These are phyloP conservation scores for Scalesia atractyloides DNA, from an alignment of 129 eudicot species.

Conservation along the genomic window DNA sequence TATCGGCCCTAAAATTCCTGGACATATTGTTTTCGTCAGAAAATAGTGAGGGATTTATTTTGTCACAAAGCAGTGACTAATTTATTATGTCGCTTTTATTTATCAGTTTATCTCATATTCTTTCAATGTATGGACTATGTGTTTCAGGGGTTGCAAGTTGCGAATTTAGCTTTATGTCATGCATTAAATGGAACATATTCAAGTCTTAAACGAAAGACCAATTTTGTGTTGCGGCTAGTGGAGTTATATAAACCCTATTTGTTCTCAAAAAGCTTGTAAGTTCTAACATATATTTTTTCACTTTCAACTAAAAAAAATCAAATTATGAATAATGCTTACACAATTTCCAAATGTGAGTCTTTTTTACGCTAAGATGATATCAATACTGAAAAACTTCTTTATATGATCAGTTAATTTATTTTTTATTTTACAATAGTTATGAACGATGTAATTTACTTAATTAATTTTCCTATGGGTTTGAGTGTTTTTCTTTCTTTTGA, in stretches of 20 bases:
- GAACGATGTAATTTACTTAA: not conserved
- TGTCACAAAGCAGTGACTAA: too few species aligned
- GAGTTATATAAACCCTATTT: conserved; percentile 57
- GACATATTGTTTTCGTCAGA: too few species aligned
- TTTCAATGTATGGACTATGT: too few species aligned
- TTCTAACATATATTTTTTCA: not conserved
- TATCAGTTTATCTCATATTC: too few species aligned
- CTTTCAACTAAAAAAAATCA: too few species aligned
- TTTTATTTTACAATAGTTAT: not conserved
- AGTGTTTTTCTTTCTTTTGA: not conserved
- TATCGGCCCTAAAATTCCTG: too few species aligned
- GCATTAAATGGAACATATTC: conserved; percentile 18
- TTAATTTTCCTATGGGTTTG: not conserved
- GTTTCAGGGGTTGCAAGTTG: conserved; percentile 25
- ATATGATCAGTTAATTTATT: not conserved
- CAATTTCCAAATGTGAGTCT: too few species aligned
- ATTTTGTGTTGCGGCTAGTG: conserved; percentile 33
- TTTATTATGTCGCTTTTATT: too few species aligned
- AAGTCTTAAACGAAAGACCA: conserved; percentile 37
- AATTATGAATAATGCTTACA: too few species aligned
- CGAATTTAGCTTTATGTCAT: conserved; percentile 34
- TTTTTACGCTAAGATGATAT: too few species aligned
- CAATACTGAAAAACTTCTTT: not conserved
- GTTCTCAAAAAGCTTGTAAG: conserved; percentile 56
- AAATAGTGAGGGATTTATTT: too few species aligned